Evolutionary conservation across 78 protist species (phyloP), one percentile per base, ranked within the genome.

Genomic region (Protostelium mycophagum): DNA sequence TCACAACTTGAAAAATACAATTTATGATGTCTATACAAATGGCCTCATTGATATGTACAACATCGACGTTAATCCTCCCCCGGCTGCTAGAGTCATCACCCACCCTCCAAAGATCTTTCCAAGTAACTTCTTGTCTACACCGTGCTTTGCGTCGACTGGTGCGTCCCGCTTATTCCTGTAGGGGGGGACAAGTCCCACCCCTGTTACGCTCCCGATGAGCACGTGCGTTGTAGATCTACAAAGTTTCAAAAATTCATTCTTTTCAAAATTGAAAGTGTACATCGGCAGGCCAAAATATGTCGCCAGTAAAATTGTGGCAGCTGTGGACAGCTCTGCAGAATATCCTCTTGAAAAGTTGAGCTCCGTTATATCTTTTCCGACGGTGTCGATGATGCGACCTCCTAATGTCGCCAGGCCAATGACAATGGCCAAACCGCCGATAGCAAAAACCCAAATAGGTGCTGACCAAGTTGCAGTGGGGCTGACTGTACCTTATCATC

Each of bases 261-360:
- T n/a, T n/a, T n/a, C n/a, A n/a, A n/a, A n/a, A n/a, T n/a, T n/a
- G n/a, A n/a, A n/a, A n/a, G 16, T 16, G 5, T 16, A 93, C 9
- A 93, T 34, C 63, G 95, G 95, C 25, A 93, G 37, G 1, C 95
- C 95, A 31, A 93, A 28, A 34, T 63, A 1, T 35, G 90, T 36
- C 1, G 91, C 91, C 38, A 90, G 34, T 25, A 90, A 35, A 9
- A 90, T 89, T 34, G 90, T 38, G 1, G 87, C 51, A 1, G 95
- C 88, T 31, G 92, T 35, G 85, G 90, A 0, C 28, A 93, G 35
- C 35, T 86, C 88, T 34, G 90, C 93, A 36, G 35, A 38, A 87
- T 83, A 90, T 25, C 92, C 91, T 31, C 51, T 35, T 0, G 92
- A 83, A 35, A 31, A 73, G 5, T 88, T 37, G 88, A 90, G 29